These are phyloP conservation scores for Conticribra guillardii DNA, from an alignment of 108 stramenopile species.

Conservation along the genomic window DNA sequence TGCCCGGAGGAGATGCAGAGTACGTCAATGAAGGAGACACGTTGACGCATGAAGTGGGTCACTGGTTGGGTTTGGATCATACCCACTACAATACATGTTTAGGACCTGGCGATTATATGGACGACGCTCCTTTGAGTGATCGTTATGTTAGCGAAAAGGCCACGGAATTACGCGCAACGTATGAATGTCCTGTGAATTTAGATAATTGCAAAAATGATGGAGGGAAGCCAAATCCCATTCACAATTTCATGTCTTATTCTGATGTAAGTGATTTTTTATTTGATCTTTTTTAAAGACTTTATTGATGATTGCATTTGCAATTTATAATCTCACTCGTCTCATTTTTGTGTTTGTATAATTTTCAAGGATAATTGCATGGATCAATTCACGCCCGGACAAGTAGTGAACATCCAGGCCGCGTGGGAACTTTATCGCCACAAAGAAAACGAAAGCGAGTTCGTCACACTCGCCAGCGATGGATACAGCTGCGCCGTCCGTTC, in stretches of 20 bases:
- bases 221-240: constrained; percentile 17
- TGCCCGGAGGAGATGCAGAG: constrained; percentile 10
- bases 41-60: constrained; percentile 36
- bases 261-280: too few species aligned
- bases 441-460: neutral
- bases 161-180: neutral
- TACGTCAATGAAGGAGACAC: constrained; percentile 24
- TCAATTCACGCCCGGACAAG: constrained; percentile 4
- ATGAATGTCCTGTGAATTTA: neutral
- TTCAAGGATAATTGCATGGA: constrained; percentile 9
- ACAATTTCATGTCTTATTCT: constrained; percentile 31
- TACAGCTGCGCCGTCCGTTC: neutral
- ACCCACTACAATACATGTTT: constrained; percentile 1
- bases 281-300: too few species aligned
- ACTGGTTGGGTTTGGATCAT: constrained; percentile 32
- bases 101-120: constrained; percentile 22
- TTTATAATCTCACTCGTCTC: neutral
- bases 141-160: neutral
- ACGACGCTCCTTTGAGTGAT: neutral
- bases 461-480: neutral
- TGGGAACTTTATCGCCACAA: constrained; percentile 8
- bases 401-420: neutral
- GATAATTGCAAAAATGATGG: constrained; percentile 8
- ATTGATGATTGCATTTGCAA: too few species aligned
- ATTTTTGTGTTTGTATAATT: neutral